phyloP scores from a whole-genome alignment of 2,329 filamentous ascomycete genomes.

The Reticulascus tulasneorum region DNA sequence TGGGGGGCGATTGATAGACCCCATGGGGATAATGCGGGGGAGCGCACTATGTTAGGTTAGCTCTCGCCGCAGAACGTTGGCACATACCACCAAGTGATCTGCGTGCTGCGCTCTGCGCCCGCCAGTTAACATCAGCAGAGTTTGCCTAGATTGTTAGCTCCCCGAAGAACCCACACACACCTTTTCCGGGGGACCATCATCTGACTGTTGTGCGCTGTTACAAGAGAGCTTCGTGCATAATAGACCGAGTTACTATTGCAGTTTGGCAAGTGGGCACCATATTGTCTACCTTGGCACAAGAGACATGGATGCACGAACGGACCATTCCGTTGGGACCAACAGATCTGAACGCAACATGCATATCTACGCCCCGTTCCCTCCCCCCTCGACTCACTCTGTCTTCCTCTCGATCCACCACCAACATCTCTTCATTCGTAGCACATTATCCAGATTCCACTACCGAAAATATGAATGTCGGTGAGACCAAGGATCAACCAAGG shows the following conservation, averaged over 20 bases:
- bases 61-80: too few species aligned
- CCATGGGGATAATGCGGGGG: not conserved
- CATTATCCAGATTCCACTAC: not conserved
- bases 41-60: too few species aligned
- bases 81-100: conserved; percentile 2
- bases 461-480: conserved; percentile 1
- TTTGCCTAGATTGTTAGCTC: too few species aligned
- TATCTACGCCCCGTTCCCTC: not conserved
- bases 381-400: not conserved
- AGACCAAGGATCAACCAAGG: conserved; percentile 4
- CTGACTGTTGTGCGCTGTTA: not conserved
- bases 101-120: not conserved
- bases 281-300: conserved; percentile 3
- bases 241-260: not conserved
- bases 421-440: not conserved
- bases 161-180: not conserved
- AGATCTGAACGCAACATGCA: not conserved
- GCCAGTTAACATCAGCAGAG: too few species aligned
- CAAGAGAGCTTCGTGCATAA: not conserved
- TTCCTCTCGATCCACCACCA: not conserved
- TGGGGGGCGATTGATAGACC: conserved; percentile 1
- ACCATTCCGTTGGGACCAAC: conserved; percentile 3
- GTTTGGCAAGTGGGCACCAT: not conserved
- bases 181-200: too few species aligned
- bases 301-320: conserved; percentile 1